phyloP scores from a whole-genome alignment of 345 rosid genomes.

The thale cress (Arabidopsis thaliana) region TAIR10.1 NC_003075.7:9715001-9715500 shows the following conservation, averaged over 20 bases:
- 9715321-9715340: constrained; percentile 87
- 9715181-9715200: constrained; percentile 44
- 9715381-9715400: constrained; percentile 97
- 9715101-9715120: constrained; percentile 37
- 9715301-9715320: constrained; percentile 99
- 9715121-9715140: constrained; percentile 49
- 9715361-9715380: constrained; percentile 99
- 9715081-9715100: constrained; percentile 38
- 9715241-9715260: neutral
- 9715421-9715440: constrained; percentile 97
- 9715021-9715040: neutral
- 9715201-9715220: neutral
- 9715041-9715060: constrained; percentile 40
- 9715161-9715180: constrained; percentile 37
- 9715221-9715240: neutral
- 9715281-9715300: constrained; percentile 95
- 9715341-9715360: constrained; percentile 95
- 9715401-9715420: constrained; percentile 99
- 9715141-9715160: constrained; percentile 23
- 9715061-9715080: constrained; percentile 44
- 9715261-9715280: constrained; percentile 63
- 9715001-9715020: neutral
- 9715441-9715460: constrained; percentile 48
- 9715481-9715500: neutral
- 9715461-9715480: neutral